Percentiles rank a stretch among this genome's conserved stretches.
phyloP scores from a whole-genome alignment of 1,139 yeast genomes.

The Kluyveromyces marxianus region DNA sequence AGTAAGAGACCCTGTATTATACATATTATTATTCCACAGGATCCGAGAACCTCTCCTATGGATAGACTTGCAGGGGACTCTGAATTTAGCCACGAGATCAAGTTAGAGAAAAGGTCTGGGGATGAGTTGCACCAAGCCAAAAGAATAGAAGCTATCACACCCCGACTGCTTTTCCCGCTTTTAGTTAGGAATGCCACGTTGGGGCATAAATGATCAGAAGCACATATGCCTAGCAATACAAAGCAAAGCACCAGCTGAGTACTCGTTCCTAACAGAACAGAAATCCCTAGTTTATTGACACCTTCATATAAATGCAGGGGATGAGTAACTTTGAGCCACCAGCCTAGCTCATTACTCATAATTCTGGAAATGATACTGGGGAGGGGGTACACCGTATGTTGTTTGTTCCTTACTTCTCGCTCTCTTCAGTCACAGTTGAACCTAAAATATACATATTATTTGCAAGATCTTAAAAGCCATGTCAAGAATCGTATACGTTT shows the following conservation, averaged over 20 bases:
- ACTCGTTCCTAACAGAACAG: slow-evolving; percentile 19
- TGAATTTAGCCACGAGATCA: slow-evolving; percentile 36
- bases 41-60: slow-evolving; percentile 60
- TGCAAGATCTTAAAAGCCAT: no score
- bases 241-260: slow-evolving; percentile 22
- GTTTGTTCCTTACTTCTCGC: no score
- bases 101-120: slow-evolving; percentile 83
- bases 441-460: no score
- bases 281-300: slow-evolving; percentile 13
- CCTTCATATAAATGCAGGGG: slow-evolving; percentile 22
- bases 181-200: slow-evolving; percentile 27
- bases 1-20: slow-evolving; percentile 30
- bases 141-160: slow-evolving; percentile 33
- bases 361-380: not conserved
- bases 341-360: slow-evolving; percentile 3
- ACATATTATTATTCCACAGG: slow-evolving; percentile 32
- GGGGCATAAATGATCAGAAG: slow-evolving; percentile 30
- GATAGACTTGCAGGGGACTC: slow-evolving; percentile 68
- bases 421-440: no score
- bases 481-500: no score
- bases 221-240: slow-evolving; percentile 27
- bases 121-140: slow-evolving; percentile 91
- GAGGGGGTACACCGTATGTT: no score
- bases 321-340: slow-evolving; percentile 24
- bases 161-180: slow-evolving; percentile 13